Conservation (phyloP, 768 basidiomycete species). For the Amanita exitialis region DNA sequence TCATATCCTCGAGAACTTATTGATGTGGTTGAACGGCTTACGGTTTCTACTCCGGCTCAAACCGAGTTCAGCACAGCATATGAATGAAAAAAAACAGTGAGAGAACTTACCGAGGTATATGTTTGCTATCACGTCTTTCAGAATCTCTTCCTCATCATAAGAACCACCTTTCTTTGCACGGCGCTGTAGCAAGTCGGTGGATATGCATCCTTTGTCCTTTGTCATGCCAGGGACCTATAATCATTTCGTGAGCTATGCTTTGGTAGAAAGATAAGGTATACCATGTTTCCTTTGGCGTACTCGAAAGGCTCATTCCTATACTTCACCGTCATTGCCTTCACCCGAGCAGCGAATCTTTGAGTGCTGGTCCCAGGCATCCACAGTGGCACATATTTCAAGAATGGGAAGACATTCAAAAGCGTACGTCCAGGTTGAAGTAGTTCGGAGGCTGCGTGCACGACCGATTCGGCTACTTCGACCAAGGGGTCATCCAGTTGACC, state of each 20-base stretch:
- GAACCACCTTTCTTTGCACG: not conserved
- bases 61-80: not conserved
- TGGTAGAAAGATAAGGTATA: not conserved
- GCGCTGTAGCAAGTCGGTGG: not conserved
- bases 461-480: not conserved
- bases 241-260: not conserved
- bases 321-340: not conserved
- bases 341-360: not conserved
- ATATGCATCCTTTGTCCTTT: not conserved
- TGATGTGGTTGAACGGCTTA: not conserved
- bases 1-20: no score
- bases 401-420: not conserved
- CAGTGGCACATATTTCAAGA: not conserved
- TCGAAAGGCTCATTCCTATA: conserved; percentile 1
- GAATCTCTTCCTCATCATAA: not conserved
- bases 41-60: not conserved
- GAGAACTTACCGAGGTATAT: not conserved
- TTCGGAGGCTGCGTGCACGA: not conserved
- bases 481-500: not conserved
- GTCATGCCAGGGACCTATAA: not conserved
- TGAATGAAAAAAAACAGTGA: no score
- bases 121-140: not conserved
- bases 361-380: not conserved
- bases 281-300: not conserved
- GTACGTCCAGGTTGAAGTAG: not conserved